Evolutionary conservation across 225 moss, liverwort and hornwort genomes (phyloP).

Genomic region (Pseudoscleropodium purum): DNA sequence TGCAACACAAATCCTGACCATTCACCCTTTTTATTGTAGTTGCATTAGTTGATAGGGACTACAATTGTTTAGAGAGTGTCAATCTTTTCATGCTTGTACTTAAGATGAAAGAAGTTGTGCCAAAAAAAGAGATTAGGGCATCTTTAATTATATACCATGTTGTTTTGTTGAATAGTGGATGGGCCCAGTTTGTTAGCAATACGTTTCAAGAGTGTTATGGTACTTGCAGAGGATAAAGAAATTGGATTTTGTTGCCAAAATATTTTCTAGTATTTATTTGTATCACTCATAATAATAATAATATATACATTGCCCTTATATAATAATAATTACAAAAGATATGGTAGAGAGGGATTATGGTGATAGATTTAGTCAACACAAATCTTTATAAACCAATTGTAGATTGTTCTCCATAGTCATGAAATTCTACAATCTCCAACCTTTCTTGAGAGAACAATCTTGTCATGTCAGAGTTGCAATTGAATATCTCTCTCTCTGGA

Average conservation of each 20-base stretch:
- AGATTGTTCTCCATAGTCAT: not conserved
- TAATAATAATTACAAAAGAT: not conserved
- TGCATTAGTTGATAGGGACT: not conserved
- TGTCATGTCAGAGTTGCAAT: accelerated
- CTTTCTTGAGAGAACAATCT: accelerated
- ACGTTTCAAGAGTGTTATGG: not conserved
- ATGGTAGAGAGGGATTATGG: not conserved
- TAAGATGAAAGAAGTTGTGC: not conserved
- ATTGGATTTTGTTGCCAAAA: not conserved
- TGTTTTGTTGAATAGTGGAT: not conserved
- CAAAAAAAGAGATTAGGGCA: not conserved
- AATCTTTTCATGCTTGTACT: not conserved
- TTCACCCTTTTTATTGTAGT: not conserved
- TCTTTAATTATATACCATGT: not conserved
- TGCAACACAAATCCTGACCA: not conserved
- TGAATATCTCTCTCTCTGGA: accelerated
- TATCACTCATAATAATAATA: not conserved
- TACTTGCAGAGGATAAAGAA: not conserved
- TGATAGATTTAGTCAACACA: not conserved
- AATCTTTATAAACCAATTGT: not conserved
- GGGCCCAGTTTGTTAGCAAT: not conserved
- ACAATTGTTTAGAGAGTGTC: not conserved
- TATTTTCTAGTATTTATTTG: not conserved
- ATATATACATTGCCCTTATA: not conserved
- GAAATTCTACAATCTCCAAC: not conserved